Conservation (phyloP, 1,284 basidiomycete genomes). For the Moniliophthora roreri region DNA sequence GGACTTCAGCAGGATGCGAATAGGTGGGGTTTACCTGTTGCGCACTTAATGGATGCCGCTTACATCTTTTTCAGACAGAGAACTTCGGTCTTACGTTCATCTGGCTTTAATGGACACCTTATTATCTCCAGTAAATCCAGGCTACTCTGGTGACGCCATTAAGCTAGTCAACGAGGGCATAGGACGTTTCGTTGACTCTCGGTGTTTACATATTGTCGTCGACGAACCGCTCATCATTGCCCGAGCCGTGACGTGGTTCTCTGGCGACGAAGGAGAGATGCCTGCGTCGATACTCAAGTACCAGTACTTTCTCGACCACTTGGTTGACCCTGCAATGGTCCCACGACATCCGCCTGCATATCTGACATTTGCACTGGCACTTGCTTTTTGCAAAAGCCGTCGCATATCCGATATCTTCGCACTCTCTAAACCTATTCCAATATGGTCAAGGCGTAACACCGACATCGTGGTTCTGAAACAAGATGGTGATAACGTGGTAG, state of each 20-base stretch:
- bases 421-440: background rate
- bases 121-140: background rate
- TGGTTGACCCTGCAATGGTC: background rate
- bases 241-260: background rate
- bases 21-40: background rate
- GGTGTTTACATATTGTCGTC: background rate
- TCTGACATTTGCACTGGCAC: background rate
- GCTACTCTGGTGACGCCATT: background rate
- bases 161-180: conserved; percentile 1
- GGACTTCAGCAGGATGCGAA: background rate
- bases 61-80: background rate
- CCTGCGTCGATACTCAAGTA: background rate
- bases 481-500: background rate
- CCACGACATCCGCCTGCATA: background rate
- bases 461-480: background rate
- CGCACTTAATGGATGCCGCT: background rate
- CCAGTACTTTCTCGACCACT: background rate
- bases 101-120: background rate
- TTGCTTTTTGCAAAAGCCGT: background rate
- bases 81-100: background rate
- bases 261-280: background rate
- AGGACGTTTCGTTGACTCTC: background rate
- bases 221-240: background rate
- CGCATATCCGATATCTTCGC: background rate
- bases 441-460: background rate